Percentiles rank a stretch among this genome's conserved stretches.
These are phyloP conservation scores for Pirum gemmata DNA, from an alignment of 78 protist species.

Conservation along the genomic window DNA sequence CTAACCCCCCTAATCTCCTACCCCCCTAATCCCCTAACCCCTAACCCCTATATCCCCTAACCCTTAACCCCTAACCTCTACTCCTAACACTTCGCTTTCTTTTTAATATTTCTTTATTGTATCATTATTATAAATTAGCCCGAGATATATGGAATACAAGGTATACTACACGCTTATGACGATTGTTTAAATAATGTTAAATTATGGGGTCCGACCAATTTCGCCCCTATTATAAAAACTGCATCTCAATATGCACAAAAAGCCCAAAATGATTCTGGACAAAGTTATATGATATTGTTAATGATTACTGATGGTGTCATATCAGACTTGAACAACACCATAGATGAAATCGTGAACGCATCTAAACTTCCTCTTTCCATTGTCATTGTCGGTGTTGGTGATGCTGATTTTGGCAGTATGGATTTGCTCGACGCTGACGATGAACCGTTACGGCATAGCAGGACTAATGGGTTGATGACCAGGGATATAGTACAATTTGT, in stretches of 20 bases:
- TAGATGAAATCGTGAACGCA: slow-evolving; percentile 3
- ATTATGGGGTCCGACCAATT: slow-evolving; percentile 58
- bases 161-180: slow-evolving; percentile 39
- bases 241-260: neutral
- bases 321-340: slow-evolving; percentile 60
- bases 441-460: neutral
- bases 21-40: no score
- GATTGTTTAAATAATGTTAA: neutral
- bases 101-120: no score
- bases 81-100: no score
- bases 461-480: neutral
- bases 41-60: no score
- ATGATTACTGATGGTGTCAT: slow-evolving; percentile 75
- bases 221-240: slow-evolving; percentile 41
- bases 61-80: no score
- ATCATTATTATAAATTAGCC: no score
- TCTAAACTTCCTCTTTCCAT: slow-evolving; percentile 7
- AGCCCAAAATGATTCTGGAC: neutral
- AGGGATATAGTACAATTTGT: slow-evolving; percentile 78
- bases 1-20: no score
- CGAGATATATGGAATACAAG: no score
- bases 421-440: slow-evolving; percentile 68
- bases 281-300: slow-evolving; percentile 55
- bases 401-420: slow-evolving; percentile 64
- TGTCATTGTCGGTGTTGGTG: slow-evolving; percentile 72